Evolutionary conservation across 1,139 yeast species (phyloP), one percentile per base, ranked within the genome.

Genomic region (Pichia sp.): DNA sequence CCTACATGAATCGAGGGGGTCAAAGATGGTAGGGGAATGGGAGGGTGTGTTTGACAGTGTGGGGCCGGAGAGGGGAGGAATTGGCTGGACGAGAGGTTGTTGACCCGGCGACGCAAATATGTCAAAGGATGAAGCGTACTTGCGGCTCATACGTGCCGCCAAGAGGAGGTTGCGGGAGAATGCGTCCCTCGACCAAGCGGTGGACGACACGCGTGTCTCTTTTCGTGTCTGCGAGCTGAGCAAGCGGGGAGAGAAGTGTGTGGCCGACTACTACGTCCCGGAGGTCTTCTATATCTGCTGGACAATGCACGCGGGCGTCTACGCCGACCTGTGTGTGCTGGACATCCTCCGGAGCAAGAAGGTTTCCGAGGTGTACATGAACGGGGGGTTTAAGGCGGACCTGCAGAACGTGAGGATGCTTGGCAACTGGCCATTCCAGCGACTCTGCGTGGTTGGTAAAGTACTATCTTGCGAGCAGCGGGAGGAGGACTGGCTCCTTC

Each of bases 401-500:
- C 12, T 17, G 5, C 20, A 45, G n/a, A 10, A 40, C 2, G 16
- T 55, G 4, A 9, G 53, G 16, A 30, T 59, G 55, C 45, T 71
- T 9, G 63, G 64, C 2, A 76, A 76, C 56, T 73, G 75, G 62
- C 80, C 80, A 0, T 53, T 76, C 1, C 58, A 60, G 30, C 58
- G 55, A 7, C 61, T 74, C 0, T 54, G 58, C 14, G 55, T 76
- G 0, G 58, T 63, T 36, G 80, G 79, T 0, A 63, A 68, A 31
- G 60, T 76, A 2, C 51, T 64, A 1, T 63, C 65, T 29, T 68
- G 63, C 43, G 56, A 51, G 12, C 38, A 57, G 40, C 50, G 50
- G n/a, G 65, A 62, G 16, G 31, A 41, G 9, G 31, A 17, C 10
- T 47, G 45, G 51, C 33, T 31, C 4, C 27, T 48, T 12, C 17